These are phyloP conservation scores for Claviceps lovelessii DNA, from an alignment of 2,329 filamentous ascomycete genomes.

Conservation along the genomic window DNA sequence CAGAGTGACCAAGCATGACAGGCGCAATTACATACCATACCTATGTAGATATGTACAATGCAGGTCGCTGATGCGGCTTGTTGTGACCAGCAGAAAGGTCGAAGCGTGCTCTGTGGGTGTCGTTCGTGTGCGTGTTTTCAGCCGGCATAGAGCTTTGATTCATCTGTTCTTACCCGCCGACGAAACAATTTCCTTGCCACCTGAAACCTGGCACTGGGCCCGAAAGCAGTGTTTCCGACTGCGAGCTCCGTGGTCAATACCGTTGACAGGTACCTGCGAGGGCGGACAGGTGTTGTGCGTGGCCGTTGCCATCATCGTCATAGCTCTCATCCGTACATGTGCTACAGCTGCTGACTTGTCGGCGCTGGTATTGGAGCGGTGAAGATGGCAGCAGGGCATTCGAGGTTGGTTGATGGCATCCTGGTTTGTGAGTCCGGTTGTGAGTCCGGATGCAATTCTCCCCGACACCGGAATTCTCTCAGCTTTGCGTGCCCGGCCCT, in stretches of 20 bases:
- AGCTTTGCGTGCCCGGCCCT: neutral
- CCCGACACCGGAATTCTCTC: neutral
- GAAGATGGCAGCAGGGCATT: neutral
- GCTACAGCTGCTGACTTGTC: neutral
- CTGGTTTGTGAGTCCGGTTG: too few relatives aligned
- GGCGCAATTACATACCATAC: too few relatives aligned
- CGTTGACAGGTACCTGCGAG: too few relatives aligned
- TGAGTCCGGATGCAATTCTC: neutral
- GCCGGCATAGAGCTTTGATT: neutral
- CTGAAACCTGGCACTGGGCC: neutral
- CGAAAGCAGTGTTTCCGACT: too few relatives aligned
- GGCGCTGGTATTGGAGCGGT: neutral
- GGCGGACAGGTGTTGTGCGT: neutral
- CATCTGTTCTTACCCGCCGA: neutral
- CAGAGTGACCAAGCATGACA: too few relatives aligned
- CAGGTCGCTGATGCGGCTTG: too few relatives aligned
- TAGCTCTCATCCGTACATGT: neutral
- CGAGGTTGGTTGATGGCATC: neutral
- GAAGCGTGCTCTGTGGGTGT: neutral
- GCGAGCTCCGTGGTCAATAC: too few relatives aligned
- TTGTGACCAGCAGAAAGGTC: too few relatives aligned
- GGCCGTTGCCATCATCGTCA: neutral
- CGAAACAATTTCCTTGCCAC: neutral
- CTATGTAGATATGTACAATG: too few relatives aligned
- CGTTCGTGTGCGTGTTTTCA: neutral